These are phyloP conservation scores for Mycena haematopus DNA, from an alignment of 768 basidiomycete genomes.

Conservation along the genomic window DNA sequence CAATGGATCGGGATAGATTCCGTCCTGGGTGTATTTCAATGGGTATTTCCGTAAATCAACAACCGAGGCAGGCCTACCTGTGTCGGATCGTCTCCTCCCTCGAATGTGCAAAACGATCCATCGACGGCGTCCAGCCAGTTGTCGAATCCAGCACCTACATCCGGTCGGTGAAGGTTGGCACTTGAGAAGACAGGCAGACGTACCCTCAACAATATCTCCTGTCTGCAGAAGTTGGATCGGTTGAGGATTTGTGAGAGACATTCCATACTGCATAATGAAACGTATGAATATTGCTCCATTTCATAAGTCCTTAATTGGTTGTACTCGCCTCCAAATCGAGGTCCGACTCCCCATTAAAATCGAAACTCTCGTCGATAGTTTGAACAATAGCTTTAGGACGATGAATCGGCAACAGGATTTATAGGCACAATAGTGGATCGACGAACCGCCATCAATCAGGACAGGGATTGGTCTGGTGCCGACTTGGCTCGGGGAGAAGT, in stretches of 20 bases:
- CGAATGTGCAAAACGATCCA: constrained; percentile 47
- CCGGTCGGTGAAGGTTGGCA: not conserved
- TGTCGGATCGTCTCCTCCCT: constrained; percentile 50
- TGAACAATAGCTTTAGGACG: constrained; percentile 37
- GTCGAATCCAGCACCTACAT: constrained; percentile 48
- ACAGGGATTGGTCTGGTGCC: constrained; percentile 40
- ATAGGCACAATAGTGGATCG: not conserved
- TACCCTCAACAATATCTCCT: constrained; percentile 43
- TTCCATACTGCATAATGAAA: constrained; percentile 42
- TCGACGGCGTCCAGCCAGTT: constrained; percentile 48
- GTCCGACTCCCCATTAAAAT: constrained; percentile 49
- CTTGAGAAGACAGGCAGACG: not conserved
- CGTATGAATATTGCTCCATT: not conserved
- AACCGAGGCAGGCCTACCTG: constrained; percentile 14
- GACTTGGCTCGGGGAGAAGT: constrained; percentile 43
- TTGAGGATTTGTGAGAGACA: constrained; percentile 47
- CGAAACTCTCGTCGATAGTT: constrained; percentile 35
- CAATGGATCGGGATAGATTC: constrained; percentile 47
- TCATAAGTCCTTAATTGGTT: no score
- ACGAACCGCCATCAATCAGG: constrained; percentile 44
- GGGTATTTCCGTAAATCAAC: not conserved
- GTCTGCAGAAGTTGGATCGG: constrained; percentile 46
- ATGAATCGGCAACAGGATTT: not conserved
- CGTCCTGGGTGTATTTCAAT: constrained; percentile 34
- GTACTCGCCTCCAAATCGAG: constrained; percentile 44